Conservation (phyloP, 306 rosid species). For the Medicago lupulina region DNA sequence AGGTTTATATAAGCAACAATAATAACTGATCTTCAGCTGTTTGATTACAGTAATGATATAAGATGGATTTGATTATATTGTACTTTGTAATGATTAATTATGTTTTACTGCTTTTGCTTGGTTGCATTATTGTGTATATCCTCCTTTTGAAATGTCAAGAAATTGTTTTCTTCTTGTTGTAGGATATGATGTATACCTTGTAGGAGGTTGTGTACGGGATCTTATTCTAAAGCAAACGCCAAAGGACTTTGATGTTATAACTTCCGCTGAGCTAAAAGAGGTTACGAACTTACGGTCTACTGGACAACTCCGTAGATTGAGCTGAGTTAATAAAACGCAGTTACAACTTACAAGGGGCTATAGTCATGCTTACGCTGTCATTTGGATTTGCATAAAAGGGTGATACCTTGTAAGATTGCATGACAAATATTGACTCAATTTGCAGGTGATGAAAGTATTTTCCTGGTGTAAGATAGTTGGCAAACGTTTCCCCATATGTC, state of each 20-base stretch:
- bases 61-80: not conserved
- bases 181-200: conserved; percentile 55
- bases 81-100: not conserved
- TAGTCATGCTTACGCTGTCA: conserved; percentile 25
- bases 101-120: conserved; percentile 19
- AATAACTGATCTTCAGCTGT: conserved; percentile 1
- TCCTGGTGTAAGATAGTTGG: conserved; percentile 81
- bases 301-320: not conserved
- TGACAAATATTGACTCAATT: conserved; percentile 32
- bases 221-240: conserved; percentile 50
- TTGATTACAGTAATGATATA: conserved; percentile 9
- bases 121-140: conserved; percentile 13
- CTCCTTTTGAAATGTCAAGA: conserved; percentile 10
- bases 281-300: conserved; percentile 41
- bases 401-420: not conserved
- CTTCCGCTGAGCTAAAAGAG: conserved; percentile 79
- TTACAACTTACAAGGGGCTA: conserved; percentile 1
- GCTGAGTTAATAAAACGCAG: not conserved
- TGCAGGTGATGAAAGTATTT: conserved; percentile 72
- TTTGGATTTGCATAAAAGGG: not conserved
- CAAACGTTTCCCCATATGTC: conserved; percentile 77
- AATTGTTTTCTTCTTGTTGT: conserved; percentile 14
- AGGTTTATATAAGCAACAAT: conserved; percentile 25
- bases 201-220: conserved; percentile 54
- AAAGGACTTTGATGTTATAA: conserved; percentile 53